These are phyloP conservation scores for Pelargonium cotyledonis DNA, from an alignment of 441 rosid genomes.

Conservation along the genomic window DNA sequence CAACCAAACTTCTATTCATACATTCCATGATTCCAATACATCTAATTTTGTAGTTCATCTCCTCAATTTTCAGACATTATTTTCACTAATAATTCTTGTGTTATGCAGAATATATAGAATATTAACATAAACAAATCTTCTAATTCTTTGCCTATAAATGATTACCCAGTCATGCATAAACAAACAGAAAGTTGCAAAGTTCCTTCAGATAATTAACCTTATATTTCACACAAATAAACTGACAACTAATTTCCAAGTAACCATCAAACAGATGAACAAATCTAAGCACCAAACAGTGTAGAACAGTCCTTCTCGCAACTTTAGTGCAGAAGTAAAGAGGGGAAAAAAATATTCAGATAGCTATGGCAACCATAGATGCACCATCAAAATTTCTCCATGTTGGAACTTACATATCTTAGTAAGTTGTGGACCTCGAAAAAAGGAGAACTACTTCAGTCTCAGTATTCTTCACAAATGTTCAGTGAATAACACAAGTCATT, in stretches of 20 bases:
- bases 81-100: slow-evolving; percentile 3
- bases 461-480: too few relatives aligned
- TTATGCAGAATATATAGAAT: not conserved
- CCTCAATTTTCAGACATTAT: not conserved
- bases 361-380: not conserved
- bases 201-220: not conserved
- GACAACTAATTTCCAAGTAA: not conserved
- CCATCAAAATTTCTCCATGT: not conserved
- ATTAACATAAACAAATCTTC: not conserved
- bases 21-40: not conserved
- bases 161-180: not conserved
- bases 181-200: not conserved
- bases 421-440: not conserved
- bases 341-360: not conserved
- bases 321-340: not conserved
- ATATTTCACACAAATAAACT: not conserved
- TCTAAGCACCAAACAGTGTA: not conserved
- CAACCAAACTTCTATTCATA: not conserved
- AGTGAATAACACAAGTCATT: not conserved
- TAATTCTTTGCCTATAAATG: not conserved
- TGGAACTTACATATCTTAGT: not conserved
- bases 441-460: not conserved
- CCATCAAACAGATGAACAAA: not conserved
- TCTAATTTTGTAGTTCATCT: not conserved
- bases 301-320: not conserved